Evolutionary conservation across 345 rosid species (phyloP).

Genomic region (Lumnitzera racemosa): DNA sequence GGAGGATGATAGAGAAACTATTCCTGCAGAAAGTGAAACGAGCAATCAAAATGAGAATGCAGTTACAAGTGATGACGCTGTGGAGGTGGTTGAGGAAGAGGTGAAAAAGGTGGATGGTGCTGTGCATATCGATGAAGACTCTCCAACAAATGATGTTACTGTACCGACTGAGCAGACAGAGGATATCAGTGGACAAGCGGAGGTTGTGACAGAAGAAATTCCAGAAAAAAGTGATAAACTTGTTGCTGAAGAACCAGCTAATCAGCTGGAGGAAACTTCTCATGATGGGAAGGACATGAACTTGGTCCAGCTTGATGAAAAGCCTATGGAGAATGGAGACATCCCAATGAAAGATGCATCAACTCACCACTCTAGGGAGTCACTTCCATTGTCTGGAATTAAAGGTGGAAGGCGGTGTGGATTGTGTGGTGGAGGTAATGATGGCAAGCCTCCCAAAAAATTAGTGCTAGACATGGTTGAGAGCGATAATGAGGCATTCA

Average conservation of each 20-base stretch:
- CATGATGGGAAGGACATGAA: slow-evolving; percentile 22
- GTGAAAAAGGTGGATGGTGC: slow-evolving; percentile 16
- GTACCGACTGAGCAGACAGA: background rate
- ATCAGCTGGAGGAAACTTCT: slow-evolving; percentile 27
- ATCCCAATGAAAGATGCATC: slow-evolving; percentile 21
- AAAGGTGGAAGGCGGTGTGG: slow-evolving; percentile 88
- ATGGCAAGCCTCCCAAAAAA: slow-evolving; percentile 87
- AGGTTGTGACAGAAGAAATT: slow-evolving; percentile 10
- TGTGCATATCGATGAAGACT: slow-evolving; percentile 19
- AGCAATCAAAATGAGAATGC: slow-evolving; percentile 13
- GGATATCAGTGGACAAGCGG: slow-evolving; percentile 4
- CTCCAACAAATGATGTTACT: slow-evolving; percentile 1
- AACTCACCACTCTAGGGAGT: slow-evolving; percentile 11
- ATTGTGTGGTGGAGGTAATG: slow-evolving; percentile 92
- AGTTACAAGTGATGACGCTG: no score
- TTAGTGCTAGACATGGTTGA: slow-evolving; percentile 56
- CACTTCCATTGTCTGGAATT: slow-evolving; percentile 34
- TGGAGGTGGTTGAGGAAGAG: slow-evolving; percentile 23
- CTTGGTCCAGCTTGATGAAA: slow-evolving; percentile 25
- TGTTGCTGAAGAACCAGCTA: slow-evolving; percentile 14
- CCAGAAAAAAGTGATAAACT: slow-evolving; percentile 17
- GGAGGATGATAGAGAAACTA: slow-evolving; percentile 10
- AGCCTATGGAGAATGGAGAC: slow-evolving; percentile 27
- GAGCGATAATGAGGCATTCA: slow-evolving; percentile 68
- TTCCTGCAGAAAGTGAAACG: slow-evolving; percentile 11